Base-by-base conservation (phyloP, 2,329 filamentous ascomycete genomes). In the Fusarium poae region DNA sequence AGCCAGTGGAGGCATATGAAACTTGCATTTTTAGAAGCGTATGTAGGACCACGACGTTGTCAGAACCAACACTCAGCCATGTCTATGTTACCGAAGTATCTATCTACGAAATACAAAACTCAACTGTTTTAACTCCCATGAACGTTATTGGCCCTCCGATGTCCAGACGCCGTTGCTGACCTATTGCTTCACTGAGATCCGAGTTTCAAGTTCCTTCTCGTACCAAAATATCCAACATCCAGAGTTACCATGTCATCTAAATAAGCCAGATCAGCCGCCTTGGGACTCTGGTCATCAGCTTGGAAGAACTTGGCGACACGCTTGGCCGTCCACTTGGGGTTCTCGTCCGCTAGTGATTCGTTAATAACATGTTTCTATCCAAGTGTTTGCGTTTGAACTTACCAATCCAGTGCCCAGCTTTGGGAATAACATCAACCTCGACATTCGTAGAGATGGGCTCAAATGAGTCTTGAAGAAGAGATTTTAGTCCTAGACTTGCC, bases 331-430 rank as follows among this genome's bases (percentile, higher is more conserved):
- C 73, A 75, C 5, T 2, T 29, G 0, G 73, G 73, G 12, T 75
- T 75, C n/a, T 75, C 73, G 16, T 75, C 73, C 6, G 67, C 73
- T 74, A 1, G 2, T 15, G 2, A 2, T 12, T 1, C 2, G 27
- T 73, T 43, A 72, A 56, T 23, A n/a, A 34, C 15, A 0, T 16
- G 0, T 9, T 3, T 13, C 0, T 27, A 2, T 4, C 4, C 21
- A 8, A 3, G 1, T 6, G 0, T 1, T 0, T 0, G 6, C 5
- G 12, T 0, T 8, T 23, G 25, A 25, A 65, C 69, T 68, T 18
- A 74, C 73, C 73, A 8, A 75, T 65, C 74, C 74, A 76, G 21
- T 76, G 74, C 0, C 74, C 74, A 0, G 74, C 74, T 20, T 76
- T 75, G 1, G 74, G 74, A 7, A 75, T 65, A 2, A 73, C 42